Percentiles rank a stretch among this genome's conserved stretches.
These are phyloP conservation scores for Phytophthora tubulina DNA, from an alignment of 352 stramenopile genomes.

Conservation along the genomic window DNA sequence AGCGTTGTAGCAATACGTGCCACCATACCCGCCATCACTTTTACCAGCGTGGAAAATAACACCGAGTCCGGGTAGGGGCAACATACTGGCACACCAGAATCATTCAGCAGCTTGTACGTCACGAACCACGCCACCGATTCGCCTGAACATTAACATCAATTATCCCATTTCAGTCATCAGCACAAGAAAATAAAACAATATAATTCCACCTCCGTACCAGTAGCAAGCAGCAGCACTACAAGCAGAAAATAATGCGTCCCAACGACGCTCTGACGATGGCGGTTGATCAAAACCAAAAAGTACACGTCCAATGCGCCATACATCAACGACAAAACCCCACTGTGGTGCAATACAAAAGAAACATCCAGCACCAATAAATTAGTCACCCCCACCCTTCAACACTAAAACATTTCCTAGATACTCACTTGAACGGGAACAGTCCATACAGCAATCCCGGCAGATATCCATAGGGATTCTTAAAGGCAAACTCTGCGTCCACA, in stretches of 20 bases:
- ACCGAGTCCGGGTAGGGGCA: slow-evolving; percentile 80
- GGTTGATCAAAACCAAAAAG: slow-evolving; percentile 77
- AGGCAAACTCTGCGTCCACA: slow-evolving; percentile 71
- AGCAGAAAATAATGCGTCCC: slow-evolving; percentile 88
- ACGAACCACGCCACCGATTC: slow-evolving; percentile 82
- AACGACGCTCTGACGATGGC: slow-evolving; percentile 77
- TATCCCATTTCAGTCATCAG: background rate
- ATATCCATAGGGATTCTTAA: slow-evolving; percentile 87
- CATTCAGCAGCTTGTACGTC: slow-evolving; percentile 82
- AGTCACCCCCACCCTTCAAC: slow-evolving; percentile 4
- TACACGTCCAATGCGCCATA: slow-evolving; percentile 77
- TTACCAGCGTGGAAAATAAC: slow-evolving; percentile 76
- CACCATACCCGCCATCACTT: slow-evolving; percentile 80
- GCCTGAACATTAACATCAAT: slow-evolving; percentile 34
- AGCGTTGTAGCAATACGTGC: slow-evolving; percentile 80
- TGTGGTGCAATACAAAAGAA: slow-evolving; percentile 29
- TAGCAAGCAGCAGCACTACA: slow-evolving; percentile 79
- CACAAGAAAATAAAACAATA: background rate
- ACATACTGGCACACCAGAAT: slow-evolving; percentile 73
- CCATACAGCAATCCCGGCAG: slow-evolving; percentile 82
- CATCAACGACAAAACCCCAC: slow-evolving; percentile 71
- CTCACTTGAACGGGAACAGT: slow-evolving; percentile 88
- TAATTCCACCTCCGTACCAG: slow-evolving; percentile 42
- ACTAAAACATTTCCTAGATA: slow-evolving; percentile 10
- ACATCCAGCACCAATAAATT: slow-evolving; percentile 18